Conservation (phyloP, 768 basidiomycete genomes). For the Boletus sp. region DNA sequence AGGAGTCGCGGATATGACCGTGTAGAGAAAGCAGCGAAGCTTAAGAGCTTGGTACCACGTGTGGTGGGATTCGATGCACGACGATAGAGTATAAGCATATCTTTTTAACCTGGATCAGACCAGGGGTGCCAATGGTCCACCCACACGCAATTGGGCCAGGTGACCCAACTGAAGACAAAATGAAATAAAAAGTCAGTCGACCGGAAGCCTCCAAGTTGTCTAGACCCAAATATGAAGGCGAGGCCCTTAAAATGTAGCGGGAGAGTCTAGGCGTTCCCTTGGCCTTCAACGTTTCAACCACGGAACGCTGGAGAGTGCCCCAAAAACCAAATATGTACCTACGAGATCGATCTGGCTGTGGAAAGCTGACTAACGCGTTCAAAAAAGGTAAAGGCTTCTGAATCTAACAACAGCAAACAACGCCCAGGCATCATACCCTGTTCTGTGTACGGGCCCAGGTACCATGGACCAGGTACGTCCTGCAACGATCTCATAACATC, state of each 20-base stretch:
- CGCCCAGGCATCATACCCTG: background rate
- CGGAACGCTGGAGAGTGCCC: background rate
- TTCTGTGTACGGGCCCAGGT: background rate
- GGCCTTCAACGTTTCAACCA: background rate
- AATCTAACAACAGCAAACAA: constrained; percentile 31
- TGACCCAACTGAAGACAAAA: constrained; percentile 13
- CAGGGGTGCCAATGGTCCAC: constrained; percentile 32
- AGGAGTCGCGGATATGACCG: constrained; percentile 4
- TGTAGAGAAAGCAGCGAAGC: constrained; percentile 11
- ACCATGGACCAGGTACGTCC: constrained; percentile 30
- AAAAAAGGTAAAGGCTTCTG: constrained; percentile 19
- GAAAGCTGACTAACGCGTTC: constrained; percentile 5
- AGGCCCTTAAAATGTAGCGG: background rate
- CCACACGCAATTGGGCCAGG: constrained; percentile 12
- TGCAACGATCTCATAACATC: background rate
- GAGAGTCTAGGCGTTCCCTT: constrained; percentile 13
- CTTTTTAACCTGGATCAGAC: constrained; percentile 25
- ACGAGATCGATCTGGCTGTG: too few relatives aligned
- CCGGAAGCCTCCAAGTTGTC: background rate
- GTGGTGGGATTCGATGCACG: constrained; percentile 18
- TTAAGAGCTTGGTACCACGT: constrained; percentile 22
- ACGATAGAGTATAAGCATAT: constrained; percentile 15
- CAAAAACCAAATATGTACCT: background rate
- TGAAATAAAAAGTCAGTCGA: constrained; percentile 5
- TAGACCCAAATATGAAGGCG: constrained; percentile 4